Evolutionary conservation across 768 basidiomycete genomes (phyloP).

Genomic region (Tricholomella constricta): DNA sequence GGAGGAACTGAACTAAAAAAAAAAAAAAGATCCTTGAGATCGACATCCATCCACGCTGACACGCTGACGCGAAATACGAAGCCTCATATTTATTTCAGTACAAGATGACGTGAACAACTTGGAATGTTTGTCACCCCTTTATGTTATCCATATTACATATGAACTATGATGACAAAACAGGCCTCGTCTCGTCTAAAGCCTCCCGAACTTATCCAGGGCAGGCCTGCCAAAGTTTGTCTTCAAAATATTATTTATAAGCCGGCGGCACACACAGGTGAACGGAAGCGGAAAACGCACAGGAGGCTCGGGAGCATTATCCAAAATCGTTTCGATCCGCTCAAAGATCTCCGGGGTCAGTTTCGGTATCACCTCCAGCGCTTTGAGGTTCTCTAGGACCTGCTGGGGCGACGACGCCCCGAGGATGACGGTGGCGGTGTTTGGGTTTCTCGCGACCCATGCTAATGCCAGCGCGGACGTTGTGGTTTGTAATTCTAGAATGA

Average conservation of each 20-base stretch:
- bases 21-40: no score
- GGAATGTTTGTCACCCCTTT: no score
- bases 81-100: no score
- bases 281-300: slow-evolving; percentile 31
- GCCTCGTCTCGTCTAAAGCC: slow-evolving; percentile 5
- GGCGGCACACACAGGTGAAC: background rate
- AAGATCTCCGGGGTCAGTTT: slow-evolving; percentile 69
- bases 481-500: slow-evolving; percentile 50
- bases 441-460: slow-evolving; percentile 73
- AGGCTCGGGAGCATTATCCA: slow-evolving; percentile 52
- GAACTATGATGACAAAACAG: no score
- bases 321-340: slow-evolving; percentile 66
- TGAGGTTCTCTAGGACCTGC: slow-evolving; percentile 67
- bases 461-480: slow-evolving; percentile 68
- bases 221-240: slow-evolving; percentile 26
- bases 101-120: no score
- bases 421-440: slow-evolving; percentile 67
- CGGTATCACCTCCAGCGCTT: slow-evolving; percentile 70
- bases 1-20: no score
- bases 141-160: no score
- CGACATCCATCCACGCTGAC: no score
- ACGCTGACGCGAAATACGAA: no score
- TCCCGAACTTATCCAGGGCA: slow-evolving; percentile 22
- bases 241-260: background rate
- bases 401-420: slow-evolving; percentile 65